Evolutionary conservation across 106 monocot species (phyloP), one percentile per base, ranked within the genome.

Genomic region (Phalaenopsis aphrodite): DNA sequence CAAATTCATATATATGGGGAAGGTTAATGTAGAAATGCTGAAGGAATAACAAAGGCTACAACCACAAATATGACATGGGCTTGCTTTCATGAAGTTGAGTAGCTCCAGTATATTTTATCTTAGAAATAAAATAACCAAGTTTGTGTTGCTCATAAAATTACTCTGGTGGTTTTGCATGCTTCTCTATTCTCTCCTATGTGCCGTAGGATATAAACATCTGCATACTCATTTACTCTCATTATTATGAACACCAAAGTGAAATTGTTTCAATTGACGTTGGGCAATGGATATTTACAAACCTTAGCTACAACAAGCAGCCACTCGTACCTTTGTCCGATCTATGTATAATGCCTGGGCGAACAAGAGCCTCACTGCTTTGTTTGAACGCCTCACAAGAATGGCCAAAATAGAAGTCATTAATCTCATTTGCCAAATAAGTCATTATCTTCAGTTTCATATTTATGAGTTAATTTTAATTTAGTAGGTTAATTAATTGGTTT

Each of bases 271-370:
- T 30, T 14, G 5, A 76, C 36, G 1, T 18, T 48, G 30, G 18
- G 1, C 52, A 55, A 21, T n/a, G 11, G 36, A 69, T 17, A 47
- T 39, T 69, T 23, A 65, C 24, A 65, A 66, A 90, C 97, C 94
- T 99, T 99, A 57, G 98, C 98, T 43, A 99, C 92, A 84, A 99
- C 94, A 77, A 99, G 91, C 77, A 94, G 83, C 98, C 98, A 82
- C 98, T 99, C 65, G 98, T 99, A 48, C 98, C 98, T 84, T 99
- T 99, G 81, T 99, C 98, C 66, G 95, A 84, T 80, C 98, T 92
- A 68, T 99, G 98, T 24, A 99, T 94, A 72, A 99, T 99, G 77
- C 98, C 98, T 58, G 98, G 98, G n/a, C 98, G 92, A 52, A 97
- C 83, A 87, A 87, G 80, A 55, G 87, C 89, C 41, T 90, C 88